Percentiles rank a stretch among this genome's conserved stretches.
Conservation (phyloP, 768 basidiomycete species). For the Podaxis sp. region DNA sequence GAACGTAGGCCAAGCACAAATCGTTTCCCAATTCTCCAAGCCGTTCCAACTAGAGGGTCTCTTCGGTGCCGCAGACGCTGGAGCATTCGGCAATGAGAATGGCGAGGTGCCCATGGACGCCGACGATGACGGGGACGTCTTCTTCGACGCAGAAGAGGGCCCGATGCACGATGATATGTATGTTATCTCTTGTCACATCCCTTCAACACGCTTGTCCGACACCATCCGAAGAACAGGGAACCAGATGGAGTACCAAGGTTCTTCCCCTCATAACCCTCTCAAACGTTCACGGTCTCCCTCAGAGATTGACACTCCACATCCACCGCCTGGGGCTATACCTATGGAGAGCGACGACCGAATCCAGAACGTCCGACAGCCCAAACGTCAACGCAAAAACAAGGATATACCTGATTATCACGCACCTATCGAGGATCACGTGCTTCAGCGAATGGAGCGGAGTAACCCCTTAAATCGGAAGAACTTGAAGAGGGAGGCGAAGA, state of each 20-base stretch:
- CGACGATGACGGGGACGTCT: slow-evolving; percentile 38
- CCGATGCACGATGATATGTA: slow-evolving; percentile 38
- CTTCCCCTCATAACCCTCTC: slow-evolving; percentile 26
- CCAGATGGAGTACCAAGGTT: slow-evolving; percentile 32
- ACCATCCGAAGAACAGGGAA: slow-evolving; percentile 17
- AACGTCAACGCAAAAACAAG: slow-evolving; percentile 56
- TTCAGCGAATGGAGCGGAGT: slow-evolving; percentile 40
- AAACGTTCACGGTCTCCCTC: slow-evolving; percentile 38
- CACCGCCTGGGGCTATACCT: slow-evolving; percentile 5
- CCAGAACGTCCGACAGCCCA: slow-evolving; percentile 41
- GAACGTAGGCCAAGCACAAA: slow-evolving; percentile 76
- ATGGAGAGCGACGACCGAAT: slow-evolving; percentile 16
- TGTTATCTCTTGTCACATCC: slow-evolving; percentile 10
- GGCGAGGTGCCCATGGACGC: slow-evolving; percentile 41
- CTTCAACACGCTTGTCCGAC: slow-evolving; percentile 12
- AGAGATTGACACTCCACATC: slow-evolving; percentile 11
- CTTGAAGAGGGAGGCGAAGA: slow-evolving; percentile 64
- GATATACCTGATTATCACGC: slow-evolving; percentile 51
- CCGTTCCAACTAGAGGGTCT: slow-evolving; percentile 80
- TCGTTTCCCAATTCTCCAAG: slow-evolving; percentile 63
- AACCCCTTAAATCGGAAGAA: slow-evolving; percentile 59
- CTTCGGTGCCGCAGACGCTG: slow-evolving; percentile 76
- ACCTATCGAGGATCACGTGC: slow-evolving; percentile 41
- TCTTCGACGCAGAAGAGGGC: slow-evolving; percentile 38
- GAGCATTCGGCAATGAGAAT: slow-evolving; percentile 57